Percentiles rank a stretch among this genome's conserved stretches.
These are phyloP conservation scores for Lactarius tabidus DNA, from an alignment of 768 basidiomycete genomes.

Conservation along the genomic window DNA sequence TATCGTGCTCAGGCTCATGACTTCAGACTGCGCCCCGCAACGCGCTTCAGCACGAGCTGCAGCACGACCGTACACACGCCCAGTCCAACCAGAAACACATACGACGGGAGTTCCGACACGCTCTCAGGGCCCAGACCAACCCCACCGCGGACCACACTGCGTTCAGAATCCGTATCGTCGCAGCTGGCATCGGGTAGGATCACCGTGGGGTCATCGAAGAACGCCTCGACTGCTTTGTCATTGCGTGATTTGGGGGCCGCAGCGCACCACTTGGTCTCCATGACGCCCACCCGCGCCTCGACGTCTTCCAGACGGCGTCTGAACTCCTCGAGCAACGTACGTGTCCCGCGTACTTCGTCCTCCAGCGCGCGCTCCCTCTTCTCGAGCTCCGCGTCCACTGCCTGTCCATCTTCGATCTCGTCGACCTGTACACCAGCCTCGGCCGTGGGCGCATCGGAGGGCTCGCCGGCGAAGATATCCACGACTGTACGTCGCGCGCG, in stretches of 20 bases:
- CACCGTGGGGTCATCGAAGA: neutral
- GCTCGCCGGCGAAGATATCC: conserved; percentile 30
- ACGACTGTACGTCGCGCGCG: conserved; percentile 29
- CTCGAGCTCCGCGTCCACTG: conserved; percentile 1
- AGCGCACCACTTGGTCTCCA: conserved; percentile 28
- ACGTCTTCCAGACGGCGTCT: conserved; percentile 31
- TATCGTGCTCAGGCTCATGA: neutral
- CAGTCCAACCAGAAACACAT: conserved; percentile 43
- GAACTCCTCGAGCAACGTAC: conserved; percentile 31
- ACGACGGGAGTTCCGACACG: conserved; percentile 39
- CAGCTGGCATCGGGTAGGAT: neutral
- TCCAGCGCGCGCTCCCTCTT: conserved; percentile 27
- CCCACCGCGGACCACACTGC: neutral
- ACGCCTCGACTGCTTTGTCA: conserved; percentile 3
- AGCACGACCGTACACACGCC: conserved; percentile 46
- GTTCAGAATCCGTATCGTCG: neutral
- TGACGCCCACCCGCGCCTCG: conserved; percentile 31
- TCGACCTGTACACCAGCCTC: neutral
- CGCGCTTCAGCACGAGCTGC: conserved; percentile 36
- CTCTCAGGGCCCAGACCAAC: conserved; percentile 23
- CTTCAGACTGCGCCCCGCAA: conserved; percentile 25
- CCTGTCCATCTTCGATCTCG: neutral
- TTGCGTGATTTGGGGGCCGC: neutral
- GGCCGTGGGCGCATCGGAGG: neutral
- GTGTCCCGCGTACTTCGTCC: conserved; percentile 28